phyloP scores from a whole-genome alignment of 2,329 filamentous ascomycete species.

The Boeremia exigua region DNA sequence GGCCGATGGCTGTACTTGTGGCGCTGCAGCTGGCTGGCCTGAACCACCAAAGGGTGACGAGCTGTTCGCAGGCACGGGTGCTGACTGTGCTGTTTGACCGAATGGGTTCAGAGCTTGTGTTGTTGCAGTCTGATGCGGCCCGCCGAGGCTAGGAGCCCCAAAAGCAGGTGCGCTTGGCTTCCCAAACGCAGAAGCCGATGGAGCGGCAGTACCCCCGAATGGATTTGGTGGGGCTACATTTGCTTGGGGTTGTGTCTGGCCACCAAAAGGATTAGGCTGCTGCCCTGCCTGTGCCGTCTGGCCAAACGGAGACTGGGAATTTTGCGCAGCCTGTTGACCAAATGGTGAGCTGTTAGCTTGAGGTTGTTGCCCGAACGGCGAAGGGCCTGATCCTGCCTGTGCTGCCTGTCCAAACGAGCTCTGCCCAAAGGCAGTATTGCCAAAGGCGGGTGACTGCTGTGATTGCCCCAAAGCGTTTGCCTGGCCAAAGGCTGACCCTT shows the following conservation, averaged over 20 bases:
- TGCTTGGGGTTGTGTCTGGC: slow-evolving; percentile 27
- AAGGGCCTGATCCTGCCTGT: slow-evolving; percentile 39
- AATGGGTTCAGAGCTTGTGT: slow-evolving; percentile 31
- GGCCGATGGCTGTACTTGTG: slow-evolving; percentile 50
- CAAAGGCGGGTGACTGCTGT: slow-evolving; percentile 45
- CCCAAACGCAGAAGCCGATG: slow-evolving; percentile 35
- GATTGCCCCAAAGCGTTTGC: slow-evolving; percentile 32
- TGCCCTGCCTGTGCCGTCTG: slow-evolving; percentile 21
- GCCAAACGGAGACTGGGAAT: slow-evolving; percentile 30
- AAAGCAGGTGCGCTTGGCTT: slow-evolving; percentile 49
- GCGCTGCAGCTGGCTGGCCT: slow-evolving; percentile 13
- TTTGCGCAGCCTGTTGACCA: slow-evolving; percentile 27
- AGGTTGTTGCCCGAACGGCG: slow-evolving; percentile 42
- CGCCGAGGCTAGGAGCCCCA: slow-evolving; percentile 34
- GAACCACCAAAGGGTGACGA: slow-evolving; percentile 26
- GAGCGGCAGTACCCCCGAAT: slow-evolving; percentile 23
- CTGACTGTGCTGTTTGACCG: slow-evolving; percentile 15
- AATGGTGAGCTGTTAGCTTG: slow-evolving; percentile 43
- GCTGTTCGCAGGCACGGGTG: slow-evolving; percentile 13
- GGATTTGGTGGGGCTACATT: slow-evolving; percentile 21
- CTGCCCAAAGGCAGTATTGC: slow-evolving; percentile 47
- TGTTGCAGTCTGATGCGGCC: slow-evolving; percentile 18
- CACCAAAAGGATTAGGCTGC: slow-evolving; percentile 26
- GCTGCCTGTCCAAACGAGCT: slow-evolving; percentile 54
- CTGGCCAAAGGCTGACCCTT: slow-evolving; percentile 44